Percentiles rank a stretch among this genome's conserved stretches.
phyloP scores from a whole-genome alignment of 2,329 filamentous ascomycete genomes.

The Colletotrichum gloeosporioides region DNA sequence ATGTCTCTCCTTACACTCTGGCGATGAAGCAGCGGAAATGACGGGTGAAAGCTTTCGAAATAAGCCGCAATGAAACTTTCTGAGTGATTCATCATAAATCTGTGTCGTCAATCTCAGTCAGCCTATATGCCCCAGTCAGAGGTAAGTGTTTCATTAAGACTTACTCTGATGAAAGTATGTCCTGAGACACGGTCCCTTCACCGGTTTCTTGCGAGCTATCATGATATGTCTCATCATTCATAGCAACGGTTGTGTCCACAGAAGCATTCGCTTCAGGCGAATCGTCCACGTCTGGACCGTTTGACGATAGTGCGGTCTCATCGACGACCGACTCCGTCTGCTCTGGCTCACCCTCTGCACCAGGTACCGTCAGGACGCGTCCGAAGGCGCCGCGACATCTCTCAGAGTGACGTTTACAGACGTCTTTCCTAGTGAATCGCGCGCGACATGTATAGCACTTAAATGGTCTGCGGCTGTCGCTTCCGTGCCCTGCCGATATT shows the following conservation, averaged over 20 bases:
- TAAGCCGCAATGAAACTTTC: constrained; percentile 23
- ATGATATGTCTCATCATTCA: not conserved
- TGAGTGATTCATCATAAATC: not conserved
- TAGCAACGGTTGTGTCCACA: not conserved
- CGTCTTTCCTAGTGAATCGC: constrained; percentile 23
- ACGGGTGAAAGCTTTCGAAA: constrained; percentile 27
- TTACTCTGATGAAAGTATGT: not conserved
- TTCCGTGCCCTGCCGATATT: constrained; percentile 23
- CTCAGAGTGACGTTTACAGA: constrained; percentile 24
- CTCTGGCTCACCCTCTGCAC: not conserved
- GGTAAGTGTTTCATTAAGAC: not conserved
- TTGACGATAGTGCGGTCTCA: not conserved
- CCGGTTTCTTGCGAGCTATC: not conserved
- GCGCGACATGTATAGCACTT: constrained; percentile 24
- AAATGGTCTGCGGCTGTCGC: constrained; percentile 23
- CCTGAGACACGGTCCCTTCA: not conserved
- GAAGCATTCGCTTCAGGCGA: not conserved
- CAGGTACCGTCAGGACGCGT: not conserved
- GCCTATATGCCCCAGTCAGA: not conserved
- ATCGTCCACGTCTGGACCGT: not conserved
- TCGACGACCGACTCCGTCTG: not conserved
- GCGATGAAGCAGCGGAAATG: constrained; percentile 26
- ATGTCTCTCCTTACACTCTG: constrained; percentile 17
- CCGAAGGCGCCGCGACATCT: constrained; percentile 14
- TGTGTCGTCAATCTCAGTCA: not conserved